Evolutionary conservation across 768 basidiomycete species (phyloP), one percentile per base, ranked within the genome.

Genomic region (Lactarius hatsudake): DNA sequence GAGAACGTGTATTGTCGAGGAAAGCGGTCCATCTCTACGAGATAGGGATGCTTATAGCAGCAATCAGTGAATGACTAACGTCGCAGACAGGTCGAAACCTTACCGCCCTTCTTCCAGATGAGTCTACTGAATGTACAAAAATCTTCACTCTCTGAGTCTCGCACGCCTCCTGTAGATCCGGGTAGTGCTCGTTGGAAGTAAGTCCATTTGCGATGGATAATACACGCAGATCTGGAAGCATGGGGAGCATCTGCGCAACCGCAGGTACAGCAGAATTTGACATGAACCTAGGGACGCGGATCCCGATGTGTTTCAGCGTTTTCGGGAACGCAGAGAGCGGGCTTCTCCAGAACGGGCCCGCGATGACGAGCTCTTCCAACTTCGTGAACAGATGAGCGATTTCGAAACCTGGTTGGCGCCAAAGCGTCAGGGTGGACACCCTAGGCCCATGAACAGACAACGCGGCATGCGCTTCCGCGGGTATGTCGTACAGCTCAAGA

Each of bases 21-120:
- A 38, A 67, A 67, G 15, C 59, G 66, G 9, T 60, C 66, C 62
- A 67, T 64, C 66, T 64, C 66, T 3, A 28, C 28, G 20, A 60
- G 58, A 23, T 67, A 67, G 1, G 53, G 62, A 1, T 67, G 62
- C 59, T 67, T 28, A 10, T 48, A 36, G 6, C 42, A 32, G 20
- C 30, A 6, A 34, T 53, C 36, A 62, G 42, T 17, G 13, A 51
- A 23, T 23, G n/a, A 23, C 23, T 15, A 36, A 18, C 30, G 13
- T 23, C 3, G 5, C 45, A 9, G 8, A 13, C 7, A 18, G 26
- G 18, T 10, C 9, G 3, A 12, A 26, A 51, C 18, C 18, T 59
- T 18, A 67, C 66, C 61, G 15, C 66, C 26, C n/a, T n/a, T 28
- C 57, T 58, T 40, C 15, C n/a, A 23, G 23, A 59, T 18, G 66